These are phyloP conservation scores for Fusarium sacchari DNA, from an alignment of 2,329 filamentous ascomycete species.

Conservation along the genomic window DNA sequence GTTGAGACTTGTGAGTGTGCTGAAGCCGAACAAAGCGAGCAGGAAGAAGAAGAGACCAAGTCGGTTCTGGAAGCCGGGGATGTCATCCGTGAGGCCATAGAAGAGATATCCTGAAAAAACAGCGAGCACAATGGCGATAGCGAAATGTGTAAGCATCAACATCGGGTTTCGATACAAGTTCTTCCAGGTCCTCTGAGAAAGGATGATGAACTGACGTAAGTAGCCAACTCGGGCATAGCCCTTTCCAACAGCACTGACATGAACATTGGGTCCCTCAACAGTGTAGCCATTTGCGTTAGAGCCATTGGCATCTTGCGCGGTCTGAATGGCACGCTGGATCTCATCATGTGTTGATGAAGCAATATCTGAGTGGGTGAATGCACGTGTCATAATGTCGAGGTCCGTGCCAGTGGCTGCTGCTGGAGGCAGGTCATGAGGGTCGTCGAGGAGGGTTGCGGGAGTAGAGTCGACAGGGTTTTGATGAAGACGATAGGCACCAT, in stretches of 20 bases:
- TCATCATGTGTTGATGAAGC: constrained; percentile 79
- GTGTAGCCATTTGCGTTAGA: constrained; percentile 64
- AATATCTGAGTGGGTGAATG: constrained; percentile 82
- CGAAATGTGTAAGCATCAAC: constrained; percentile 98
- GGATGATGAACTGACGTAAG: constrained; percentile 83
- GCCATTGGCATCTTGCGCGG: constrained; percentile 74
- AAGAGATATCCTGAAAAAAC: constrained; percentile 96
- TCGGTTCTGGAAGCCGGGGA: constrained; percentile 96
- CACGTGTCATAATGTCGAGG: constrained; percentile 81
- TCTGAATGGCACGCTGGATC: constrained; percentile 74
- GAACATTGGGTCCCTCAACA: constrained; percentile 58
- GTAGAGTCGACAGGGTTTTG: constrained; percentile 55
- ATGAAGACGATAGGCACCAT: constrained; percentile 62
- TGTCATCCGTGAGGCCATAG: constrained; percentile 95
- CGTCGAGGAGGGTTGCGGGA: constrained; percentile 73
- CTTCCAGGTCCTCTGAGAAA: constrained; percentile 92
- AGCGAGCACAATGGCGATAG: constrained; percentile 92
- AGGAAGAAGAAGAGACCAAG: constrained; percentile 98
- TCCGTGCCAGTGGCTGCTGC: constrained; percentile 74
- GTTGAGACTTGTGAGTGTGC: constrained; percentile 90
- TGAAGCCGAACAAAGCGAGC: constrained; percentile 94
- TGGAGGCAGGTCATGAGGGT: constrained; percentile 71
- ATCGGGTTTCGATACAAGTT: constrained; percentile 98
- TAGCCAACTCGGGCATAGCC: constrained; percentile 87
- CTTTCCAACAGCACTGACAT: constrained; percentile 71